phyloP scores from a whole-genome alignment of 768 basidiomycete species.

The Cyclocybe aegerita region DNA sequence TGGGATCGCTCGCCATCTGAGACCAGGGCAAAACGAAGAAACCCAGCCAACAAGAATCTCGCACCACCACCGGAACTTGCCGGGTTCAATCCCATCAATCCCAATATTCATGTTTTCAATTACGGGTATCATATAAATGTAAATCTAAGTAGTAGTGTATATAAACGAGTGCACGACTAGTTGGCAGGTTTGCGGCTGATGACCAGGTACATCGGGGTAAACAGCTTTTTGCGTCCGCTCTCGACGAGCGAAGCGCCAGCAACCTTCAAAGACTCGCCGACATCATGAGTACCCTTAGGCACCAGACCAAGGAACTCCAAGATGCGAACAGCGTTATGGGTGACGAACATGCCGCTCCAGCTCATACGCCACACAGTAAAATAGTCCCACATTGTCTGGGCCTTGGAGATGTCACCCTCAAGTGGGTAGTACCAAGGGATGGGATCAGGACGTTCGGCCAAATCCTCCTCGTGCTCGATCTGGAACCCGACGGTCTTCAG shows the following conservation, averaged over 20 bases:
- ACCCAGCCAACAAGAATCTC: conserved; percentile 18
- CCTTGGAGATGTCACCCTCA: conserved; percentile 89
- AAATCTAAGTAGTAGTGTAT: conserved; percentile 15
- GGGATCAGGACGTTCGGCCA: conserved; percentile 78
- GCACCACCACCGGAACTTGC: conserved; percentile 24
- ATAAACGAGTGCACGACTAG: conserved; percentile 24
- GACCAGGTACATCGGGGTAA: conserved; percentile 86
- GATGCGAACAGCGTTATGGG: conserved; percentile 73
- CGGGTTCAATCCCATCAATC: conserved; percentile 26
- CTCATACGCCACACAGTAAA: conserved; percentile 89
- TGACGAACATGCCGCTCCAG: conserved; percentile 81
- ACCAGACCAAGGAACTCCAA: conserved; percentile 78
- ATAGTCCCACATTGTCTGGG: conserved; percentile 92
- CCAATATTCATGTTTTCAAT: neutral
- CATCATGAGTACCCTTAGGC: conserved; percentile 91
- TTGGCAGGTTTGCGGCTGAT: conserved; percentile 56
- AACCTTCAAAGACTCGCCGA: conserved; percentile 84
- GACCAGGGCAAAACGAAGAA: conserved; percentile 21
- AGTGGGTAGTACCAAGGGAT: conserved; percentile 96
- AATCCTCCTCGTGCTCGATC: conserved; percentile 89
- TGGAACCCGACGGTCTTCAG: conserved; percentile 82
- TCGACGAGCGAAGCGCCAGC: conserved; percentile 78
- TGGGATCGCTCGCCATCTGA: conserved; percentile 54
- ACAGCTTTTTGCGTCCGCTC: conserved; percentile 88
- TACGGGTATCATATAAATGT: neutral